Conservation (phyloP, 192 early-diverging fungal species). For the Mortierella claussenii region DNA sequence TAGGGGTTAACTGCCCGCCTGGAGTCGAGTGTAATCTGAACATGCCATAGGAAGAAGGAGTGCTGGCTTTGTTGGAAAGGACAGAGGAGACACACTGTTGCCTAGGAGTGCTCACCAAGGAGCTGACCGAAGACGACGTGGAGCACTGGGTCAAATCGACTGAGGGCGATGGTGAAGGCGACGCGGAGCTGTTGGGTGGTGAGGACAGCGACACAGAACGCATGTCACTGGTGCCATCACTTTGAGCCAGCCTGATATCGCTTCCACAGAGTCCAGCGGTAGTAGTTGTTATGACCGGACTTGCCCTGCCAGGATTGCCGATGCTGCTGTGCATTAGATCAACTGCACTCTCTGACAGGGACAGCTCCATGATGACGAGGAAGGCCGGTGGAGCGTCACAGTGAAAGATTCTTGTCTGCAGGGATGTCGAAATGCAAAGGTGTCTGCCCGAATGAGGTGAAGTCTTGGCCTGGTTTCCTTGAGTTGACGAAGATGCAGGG, state of each 20-base stretch:
- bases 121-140: background rate
- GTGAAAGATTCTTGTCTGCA: too few relatives aligned
- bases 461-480: too few relatives aligned
- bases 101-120: background rate
- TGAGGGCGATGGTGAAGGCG: slow-evolving; percentile 3
- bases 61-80: background rate
- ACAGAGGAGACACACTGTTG: background rate
- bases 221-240: background rate
- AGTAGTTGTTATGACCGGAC: background rate
- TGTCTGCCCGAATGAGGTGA: too few relatives aligned
- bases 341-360: background rate
- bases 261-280: background rate
- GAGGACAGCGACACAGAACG: background rate
- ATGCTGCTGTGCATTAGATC: slow-evolving; percentile 9
- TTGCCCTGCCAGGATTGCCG: background rate
- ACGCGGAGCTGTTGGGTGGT: slow-evolving; percentile 10
- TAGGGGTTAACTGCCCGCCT: background rate
- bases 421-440: too few relatives aligned
- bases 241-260: background rate
- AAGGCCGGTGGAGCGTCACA: background rate
- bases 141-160: background rate
- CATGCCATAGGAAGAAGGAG: background rate
- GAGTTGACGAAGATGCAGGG: too few relatives aligned
- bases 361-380: slow-evolving; percentile 9
- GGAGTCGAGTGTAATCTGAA: too few relatives aligned